Evolutionary conservation across 2,329 filamentous ascomycete species (phyloP), one percentile per base, ranked within the genome.

Genomic region (Sclerotinia sclerotiorum): DNA sequence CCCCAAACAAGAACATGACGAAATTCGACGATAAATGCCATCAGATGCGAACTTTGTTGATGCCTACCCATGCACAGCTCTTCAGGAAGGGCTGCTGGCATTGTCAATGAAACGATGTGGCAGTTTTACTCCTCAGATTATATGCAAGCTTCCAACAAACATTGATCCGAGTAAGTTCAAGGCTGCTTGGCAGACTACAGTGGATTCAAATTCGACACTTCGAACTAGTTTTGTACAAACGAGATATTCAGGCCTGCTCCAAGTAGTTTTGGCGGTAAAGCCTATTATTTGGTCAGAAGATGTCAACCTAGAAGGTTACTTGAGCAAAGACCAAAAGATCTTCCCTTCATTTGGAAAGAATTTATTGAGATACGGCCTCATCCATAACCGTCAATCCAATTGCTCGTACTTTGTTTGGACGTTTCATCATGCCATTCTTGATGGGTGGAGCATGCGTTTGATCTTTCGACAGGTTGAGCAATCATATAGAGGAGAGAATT

Each of bases 401-500:
- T 62, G 62, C 32, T 78, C 57, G 17, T 76, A 79, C 71, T 85
- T 86, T 68, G 80, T 85, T 24, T 76, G 84, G 69, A 83, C 82
- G 1, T 83, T 85, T 78, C 84, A 87, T 70, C 85, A 87, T 72
- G 83, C 82, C 5, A 73, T 86, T 0, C 87, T 86, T 69, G 84
- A 87, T 65, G 84, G 84, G 24, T 86, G 84, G 84, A 82, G 80
- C 0, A 70, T 77, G 65, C 73, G 75, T 3, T 48, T 77, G 46
- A 70, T 79, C 4, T 69, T 79, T 17, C 70, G 74, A n/a, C 71
- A 73, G 56, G 71, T 78, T 17, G 63, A 65, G 17, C 35, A 48
- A 46, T 55, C 27, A 44, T 65, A 65, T 21, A 29, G 19, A 56
- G 51, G 42, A n/a, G 63, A 39, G 21, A n/a, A 6, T n/a, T 32